Evolutionary conservation across 257 asterid genomes (phyloP).

Genomic region (Solanum lycopersicoides): DNA sequence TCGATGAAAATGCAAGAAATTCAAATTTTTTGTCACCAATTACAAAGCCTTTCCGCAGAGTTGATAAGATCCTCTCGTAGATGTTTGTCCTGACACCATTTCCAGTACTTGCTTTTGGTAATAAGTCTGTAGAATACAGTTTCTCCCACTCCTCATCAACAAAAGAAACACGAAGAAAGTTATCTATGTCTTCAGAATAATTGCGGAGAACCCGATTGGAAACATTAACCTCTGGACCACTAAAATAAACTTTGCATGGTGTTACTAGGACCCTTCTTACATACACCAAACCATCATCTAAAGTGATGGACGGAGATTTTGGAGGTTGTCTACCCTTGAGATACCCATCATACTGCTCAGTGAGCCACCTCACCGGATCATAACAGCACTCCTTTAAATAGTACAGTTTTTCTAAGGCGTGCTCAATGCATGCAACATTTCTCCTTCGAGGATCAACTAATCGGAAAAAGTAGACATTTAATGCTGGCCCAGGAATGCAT

Average conservation of each 20-base stretch:
- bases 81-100: slow-evolving; percentile 37
- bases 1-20: slow-evolving; percentile 89
- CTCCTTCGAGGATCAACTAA: slow-evolving; percentile 34
- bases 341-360: slow-evolving; percentile 36
- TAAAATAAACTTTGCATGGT: slow-evolving; percentile 70
- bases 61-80: slow-evolving; percentile 54
- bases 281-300: slow-evolving; percentile 70
- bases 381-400: slow-evolving; percentile 70
- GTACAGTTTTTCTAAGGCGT: slow-evolving; percentile 55
- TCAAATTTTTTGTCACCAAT: slow-evolving; percentile 72
- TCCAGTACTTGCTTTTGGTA: slow-evolving; percentile 24
- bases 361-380: slow-evolving; percentile 65
- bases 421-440: slow-evolving; percentile 37
- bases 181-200: slow-evolving; percentile 33
- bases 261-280: slow-evolving; percentile 83
- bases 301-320: slow-evolving; percentile 42
- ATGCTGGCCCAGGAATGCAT: slow-evolving; percentile 64
- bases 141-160: slow-evolving; percentile 85
- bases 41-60: slow-evolving; percentile 45
- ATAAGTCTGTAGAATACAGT: slow-evolving; percentile 51
- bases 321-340: slow-evolving; percentile 27
- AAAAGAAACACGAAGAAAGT: slow-evolving; percentile 84
- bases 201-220: slow-evolving; percentile 83
- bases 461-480: slow-evolving; percentile 36
- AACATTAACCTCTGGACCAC: slow-evolving; percentile 71